Conservation (phyloP, 345 rosid species). For the Murraya koenigii region DNA sequence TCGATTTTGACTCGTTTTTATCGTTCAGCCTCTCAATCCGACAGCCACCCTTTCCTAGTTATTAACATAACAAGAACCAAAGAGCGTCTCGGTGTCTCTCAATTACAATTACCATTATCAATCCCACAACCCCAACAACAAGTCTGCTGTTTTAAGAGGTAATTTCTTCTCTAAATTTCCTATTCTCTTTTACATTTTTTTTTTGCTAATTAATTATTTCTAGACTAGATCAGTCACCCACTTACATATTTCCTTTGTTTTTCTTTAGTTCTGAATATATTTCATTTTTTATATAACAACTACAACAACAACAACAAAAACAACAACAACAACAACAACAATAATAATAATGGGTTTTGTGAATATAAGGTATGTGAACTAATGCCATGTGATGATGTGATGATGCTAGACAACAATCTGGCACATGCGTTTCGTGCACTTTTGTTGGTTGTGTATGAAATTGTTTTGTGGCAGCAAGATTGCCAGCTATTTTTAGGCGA, state of each 20-base stretch:
- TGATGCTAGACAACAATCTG: conserved; percentile 1
- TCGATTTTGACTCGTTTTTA: background rate
- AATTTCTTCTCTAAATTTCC: background rate
- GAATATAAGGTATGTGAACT: background rate
- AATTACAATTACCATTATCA: background rate
- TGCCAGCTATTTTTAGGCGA: background rate
- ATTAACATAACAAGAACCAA: background rate
- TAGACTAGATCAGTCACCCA: background rate
- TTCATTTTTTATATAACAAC: too few species aligned
- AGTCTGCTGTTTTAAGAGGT: background rate
- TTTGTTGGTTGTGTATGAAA: too few species aligned
- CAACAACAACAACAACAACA: too few species aligned
- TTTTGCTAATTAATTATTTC: background rate
- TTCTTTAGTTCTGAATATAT: too few species aligned
- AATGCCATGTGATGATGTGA: background rate
- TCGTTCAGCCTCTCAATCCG: conserved; percentile 15
- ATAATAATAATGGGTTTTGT: background rate
- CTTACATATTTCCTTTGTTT: background rate
- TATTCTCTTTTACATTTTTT: too few species aligned
- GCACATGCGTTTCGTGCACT: background rate
- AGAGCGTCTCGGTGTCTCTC: too few species aligned
- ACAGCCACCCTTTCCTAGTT: conserved; percentile 18
- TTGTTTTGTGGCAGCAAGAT: too few species aligned
- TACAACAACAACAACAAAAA: too few species aligned
- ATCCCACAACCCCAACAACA: background rate